Conservation (phyloP, 2,329 filamentous ascomycete genomes). For the Tolypocladium tundrense region DNA sequence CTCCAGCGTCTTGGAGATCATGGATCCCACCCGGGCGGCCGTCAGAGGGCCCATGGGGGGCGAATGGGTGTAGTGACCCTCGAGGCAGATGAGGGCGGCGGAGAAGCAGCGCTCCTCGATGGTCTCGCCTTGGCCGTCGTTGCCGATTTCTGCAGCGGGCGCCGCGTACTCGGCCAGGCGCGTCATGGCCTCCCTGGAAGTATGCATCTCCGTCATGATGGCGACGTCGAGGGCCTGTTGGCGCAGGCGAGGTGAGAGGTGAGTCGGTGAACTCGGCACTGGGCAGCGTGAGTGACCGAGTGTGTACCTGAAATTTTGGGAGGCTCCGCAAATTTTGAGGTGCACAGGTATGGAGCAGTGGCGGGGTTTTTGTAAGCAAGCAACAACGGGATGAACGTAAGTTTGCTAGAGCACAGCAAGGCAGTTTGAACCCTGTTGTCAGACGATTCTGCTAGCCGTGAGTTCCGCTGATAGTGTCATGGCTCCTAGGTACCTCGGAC, state of each 20-base stretch:
- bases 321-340: background rate
- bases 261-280: background rate
- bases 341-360: background rate
- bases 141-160: slow-evolving; percentile 7
- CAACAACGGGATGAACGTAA: background rate
- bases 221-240: background rate
- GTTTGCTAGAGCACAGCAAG: too few species aligned
- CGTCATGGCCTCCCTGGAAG: slow-evolving; percentile 11
- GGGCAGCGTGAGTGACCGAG: background rate
- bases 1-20: slow-evolving; percentile 51
- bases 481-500: too few species aligned
- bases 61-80: slow-evolving; percentile 48
- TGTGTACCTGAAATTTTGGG: background rate
- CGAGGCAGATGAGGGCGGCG: slow-evolving; percentile 49
- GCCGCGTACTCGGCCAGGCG: slow-evolving; percentile 13
- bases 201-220: background rate
- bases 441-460: too few species aligned
- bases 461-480: too few species aligned
- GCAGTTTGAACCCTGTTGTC: too few species aligned
- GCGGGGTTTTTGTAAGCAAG: background rate
- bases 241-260: background rate
- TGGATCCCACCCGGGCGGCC: slow-evolving; percentile 41
- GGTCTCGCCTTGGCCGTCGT: slow-evolving; percentile 27
- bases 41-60: slow-evolving; percentile 48
- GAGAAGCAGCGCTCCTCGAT: slow-evolving; percentile 56